Base-by-base conservation (phyloP, 768 basidiomycete species). In the Infundibulicybe gibba region DNA sequence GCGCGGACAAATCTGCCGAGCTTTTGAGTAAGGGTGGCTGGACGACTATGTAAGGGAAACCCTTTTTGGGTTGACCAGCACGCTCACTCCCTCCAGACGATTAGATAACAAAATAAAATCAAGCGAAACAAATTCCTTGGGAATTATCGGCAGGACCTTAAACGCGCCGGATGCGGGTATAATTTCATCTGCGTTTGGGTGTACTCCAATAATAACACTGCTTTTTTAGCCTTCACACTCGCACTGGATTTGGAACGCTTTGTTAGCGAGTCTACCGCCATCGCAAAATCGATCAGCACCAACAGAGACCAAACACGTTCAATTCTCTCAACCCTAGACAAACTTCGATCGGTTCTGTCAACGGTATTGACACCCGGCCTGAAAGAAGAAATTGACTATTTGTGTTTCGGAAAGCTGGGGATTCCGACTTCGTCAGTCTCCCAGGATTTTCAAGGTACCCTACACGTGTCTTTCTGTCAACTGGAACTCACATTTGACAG, bases 1-100 rank as follows among this genome's bases (percentile, higher is more conserved):
- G 75, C 5, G 54, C 71, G 6, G 85, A 85, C 35, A 93, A 88
- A 58, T 91, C 86, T 0, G 77, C 81, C 42, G 91, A 92, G 41
- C 70, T 92, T 47, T 55, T 95, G 4, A 61, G 59, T 2, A 77
- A 87, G 58, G 84, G 85, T 0, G 79, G 78, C 1, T 98, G 94
- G 95, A 63, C 65, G 14, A 74, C 82, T 44, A 57, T 87, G 95
- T 94, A 55, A 38, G 74, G 53, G 5, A 33, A 39, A 14, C 14
- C 11, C 31, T 25, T 25, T 8, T 25, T 8, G 25, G 25, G 25
- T 8, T 4, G 8, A 8, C 25, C 25, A 25, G 4, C 4, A 25
- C 25, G 3, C 4, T 4, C 25, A 25, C 8, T 25, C 25, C 25
- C 25, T n/a, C 25, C 25, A 25, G 25, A 4, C 8, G 3, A 3